A percentile compares a stretch with the other conserved stretches of the same genome.
Conservation (phyloP, 2,329 filamentous ascomycete species). For the Hypoxylon sp. region DNA sequence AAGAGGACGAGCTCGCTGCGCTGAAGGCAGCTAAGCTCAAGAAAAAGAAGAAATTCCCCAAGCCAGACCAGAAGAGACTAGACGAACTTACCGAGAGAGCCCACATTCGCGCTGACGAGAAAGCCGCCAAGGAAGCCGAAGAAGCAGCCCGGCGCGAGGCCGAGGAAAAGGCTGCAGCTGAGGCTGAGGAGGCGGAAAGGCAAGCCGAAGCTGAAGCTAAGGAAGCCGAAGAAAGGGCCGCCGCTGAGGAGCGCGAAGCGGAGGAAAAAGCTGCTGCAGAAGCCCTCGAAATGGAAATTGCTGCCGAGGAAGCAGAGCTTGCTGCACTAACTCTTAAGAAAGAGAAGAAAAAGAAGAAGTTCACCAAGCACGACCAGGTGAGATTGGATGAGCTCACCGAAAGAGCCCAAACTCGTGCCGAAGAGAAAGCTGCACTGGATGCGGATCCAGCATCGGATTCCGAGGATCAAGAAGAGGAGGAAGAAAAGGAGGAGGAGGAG, state of each 20-base stretch:
- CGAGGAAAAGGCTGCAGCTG: slow-evolving; percentile 28
- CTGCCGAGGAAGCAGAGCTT: slow-evolving; percentile 41
- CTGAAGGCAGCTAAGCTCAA: slow-evolving; percentile 43
- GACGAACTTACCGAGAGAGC: slow-evolving; percentile 49
- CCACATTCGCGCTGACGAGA: slow-evolving; percentile 45
- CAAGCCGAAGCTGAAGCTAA: slow-evolving; percentile 43
- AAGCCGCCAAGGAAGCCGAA: slow-evolving; percentile 49
- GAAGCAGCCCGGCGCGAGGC: slow-evolving; percentile 45
- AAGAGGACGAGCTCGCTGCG: slow-evolving; percentile 50
- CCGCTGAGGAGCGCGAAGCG: slow-evolving; percentile 24
- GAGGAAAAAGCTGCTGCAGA: slow-evolving; percentile 27
- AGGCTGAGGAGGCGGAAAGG: slow-evolving; percentile 37
- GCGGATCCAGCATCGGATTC: slow-evolving; percentile 31
- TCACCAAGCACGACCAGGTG: slow-evolving; percentile 48
- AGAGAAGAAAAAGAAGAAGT: slow-evolving; percentile 49
- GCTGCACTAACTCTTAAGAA: slow-evolving; percentile 44
- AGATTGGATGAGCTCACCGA: slow-evolving; percentile 37
- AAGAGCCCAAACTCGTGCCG: slow-evolving; percentile 31
- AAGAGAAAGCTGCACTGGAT: slow-evolving; percentile 27
- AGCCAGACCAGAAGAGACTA: slow-evolving; percentile 45
- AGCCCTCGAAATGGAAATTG: slow-evolving; percentile 36
- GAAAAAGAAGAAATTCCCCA: slow-evolving; percentile 43
- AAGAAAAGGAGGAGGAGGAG: slow-evolving; percentile 44
- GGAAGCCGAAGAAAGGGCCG: slow-evolving; percentile 24
- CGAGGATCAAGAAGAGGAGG: slow-evolving; percentile 41